A percentile compares a stretch with the other conserved stretches of the same genome.
These are phyloP conservation scores for Alternaria metachromatica DNA, from an alignment of 2,329 filamentous ascomycete species.

Conservation along the genomic window DNA sequence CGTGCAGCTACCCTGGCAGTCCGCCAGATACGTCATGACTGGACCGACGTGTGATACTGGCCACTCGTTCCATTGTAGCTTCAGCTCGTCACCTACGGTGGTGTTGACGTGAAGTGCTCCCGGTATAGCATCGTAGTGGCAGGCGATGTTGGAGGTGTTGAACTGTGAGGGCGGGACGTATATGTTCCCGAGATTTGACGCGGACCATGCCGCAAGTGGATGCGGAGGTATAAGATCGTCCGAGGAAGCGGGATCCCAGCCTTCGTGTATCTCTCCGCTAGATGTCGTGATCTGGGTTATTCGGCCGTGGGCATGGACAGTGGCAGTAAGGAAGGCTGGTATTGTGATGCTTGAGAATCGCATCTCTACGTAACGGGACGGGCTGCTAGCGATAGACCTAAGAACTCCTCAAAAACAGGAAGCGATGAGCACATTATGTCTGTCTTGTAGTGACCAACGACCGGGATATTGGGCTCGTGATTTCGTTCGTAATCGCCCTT, in stretches of 20 bases:
- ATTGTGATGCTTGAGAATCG: too few species aligned
- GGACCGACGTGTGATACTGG: conserved; percentile 44
- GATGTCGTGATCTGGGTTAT: conserved; percentile 32
- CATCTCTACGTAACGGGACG: too few species aligned
- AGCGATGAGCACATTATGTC: not conserved
- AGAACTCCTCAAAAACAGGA: too few species aligned
- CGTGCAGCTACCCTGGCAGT: conserved; percentile 29
- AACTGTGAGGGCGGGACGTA: conserved; percentile 30
- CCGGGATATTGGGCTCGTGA: not conserved
- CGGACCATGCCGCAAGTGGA: conserved; percentile 29
- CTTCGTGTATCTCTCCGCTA: conserved; percentile 21
- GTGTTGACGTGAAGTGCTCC: conserved; percentile 60
- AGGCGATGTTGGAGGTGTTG: conserved; percentile 56
- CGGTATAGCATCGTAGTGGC: conserved; percentile 63
- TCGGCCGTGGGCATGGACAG: conserved; percentile 23
- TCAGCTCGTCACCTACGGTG: conserved; percentile 62
- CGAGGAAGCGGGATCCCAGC: conserved; percentile 31
- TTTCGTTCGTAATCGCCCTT: not conserved
- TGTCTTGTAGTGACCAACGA: too few species aligned
- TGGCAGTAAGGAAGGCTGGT: not conserved
- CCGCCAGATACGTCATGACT: conserved; percentile 42
- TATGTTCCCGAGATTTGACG: conserved; percentile 34
- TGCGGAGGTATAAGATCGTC: conserved; percentile 2
- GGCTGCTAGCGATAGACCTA: too few species aligned
- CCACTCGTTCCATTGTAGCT: conserved; percentile 59